Evolutionary conservation across 805 yeast genomes (phyloP).

Genomic region (Myxozyma monticola): DNA sequence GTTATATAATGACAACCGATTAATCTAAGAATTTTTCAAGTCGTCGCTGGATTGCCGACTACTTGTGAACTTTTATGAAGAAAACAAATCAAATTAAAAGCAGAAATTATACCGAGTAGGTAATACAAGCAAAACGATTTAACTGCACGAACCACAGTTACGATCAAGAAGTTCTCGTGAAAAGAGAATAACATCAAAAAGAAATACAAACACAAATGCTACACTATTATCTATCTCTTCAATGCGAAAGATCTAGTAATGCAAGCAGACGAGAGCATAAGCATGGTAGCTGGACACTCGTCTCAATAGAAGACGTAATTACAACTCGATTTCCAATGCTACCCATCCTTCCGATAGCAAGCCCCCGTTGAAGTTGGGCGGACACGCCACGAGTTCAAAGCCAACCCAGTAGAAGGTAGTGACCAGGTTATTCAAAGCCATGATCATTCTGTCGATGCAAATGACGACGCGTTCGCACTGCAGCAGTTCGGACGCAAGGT

Average conservation of each 20-base stretch:
- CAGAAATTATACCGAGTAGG: too few species aligned
- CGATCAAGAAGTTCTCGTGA: too few species aligned
- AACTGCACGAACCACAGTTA: too few species aligned
- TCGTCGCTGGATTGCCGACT: not conserved
- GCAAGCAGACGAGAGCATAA: too few species aligned
- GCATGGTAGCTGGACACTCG: too few species aligned
- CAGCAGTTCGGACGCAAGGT: conserved; percentile 32
- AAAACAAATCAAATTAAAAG: not conserved
- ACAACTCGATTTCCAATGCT: conserved; percentile 30
- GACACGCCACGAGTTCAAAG: conserved; percentile 26
- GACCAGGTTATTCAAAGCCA: conserved; percentile 15
- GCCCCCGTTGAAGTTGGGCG: conserved; percentile 21
- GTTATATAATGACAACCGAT: too few species aligned
- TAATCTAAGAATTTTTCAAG: not conserved
- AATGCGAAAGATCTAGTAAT: too few species aligned
- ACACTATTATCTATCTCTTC: too few species aligned
- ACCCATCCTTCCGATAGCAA: conserved; percentile 30
- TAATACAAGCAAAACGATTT: too few species aligned
- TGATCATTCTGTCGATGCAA: conserved; percentile 29
- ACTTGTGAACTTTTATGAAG: not conserved
- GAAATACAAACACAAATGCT: too few species aligned
- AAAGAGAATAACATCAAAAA: too few species aligned
- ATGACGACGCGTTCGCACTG: conserved; percentile 29
- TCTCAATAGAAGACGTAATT: too few species aligned
- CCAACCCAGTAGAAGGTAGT: conserved; percentile 32